Percentiles rank a stretch among this genome's conserved stretches.
Evolutionary conservation across 169 alveolate genomes (phyloP).

Genomic region (Plasmodium cynomolgi): DNA sequence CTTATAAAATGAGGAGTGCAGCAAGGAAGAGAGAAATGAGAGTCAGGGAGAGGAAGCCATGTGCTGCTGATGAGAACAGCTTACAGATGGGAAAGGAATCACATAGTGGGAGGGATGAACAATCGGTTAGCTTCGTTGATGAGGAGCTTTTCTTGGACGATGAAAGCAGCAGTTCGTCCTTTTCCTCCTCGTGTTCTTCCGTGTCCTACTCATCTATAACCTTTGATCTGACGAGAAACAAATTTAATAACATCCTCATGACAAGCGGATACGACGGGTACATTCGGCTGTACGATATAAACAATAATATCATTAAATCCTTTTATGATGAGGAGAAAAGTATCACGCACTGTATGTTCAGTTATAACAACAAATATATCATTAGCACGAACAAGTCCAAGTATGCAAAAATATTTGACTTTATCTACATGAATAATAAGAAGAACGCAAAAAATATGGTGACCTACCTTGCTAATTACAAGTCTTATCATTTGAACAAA

Average conservation of each 20-base stretch:
- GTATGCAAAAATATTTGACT: constrained; percentile 45
- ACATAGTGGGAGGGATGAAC: neutral
- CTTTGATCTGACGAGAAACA: constrained; percentile 36
- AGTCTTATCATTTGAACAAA: constrained; percentile 26
- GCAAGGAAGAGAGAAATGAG: neutral
- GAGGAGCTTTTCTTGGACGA: neutral
- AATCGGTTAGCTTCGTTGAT: neutral
- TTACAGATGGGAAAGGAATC: neutral
- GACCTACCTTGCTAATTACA: constrained; percentile 35
- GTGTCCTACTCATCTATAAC: constrained; percentile 30
- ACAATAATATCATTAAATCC: constrained; percentile 62
- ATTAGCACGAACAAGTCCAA: constrained; percentile 65
- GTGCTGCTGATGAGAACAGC: neutral
- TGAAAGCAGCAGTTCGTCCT: constrained; percentile 1
- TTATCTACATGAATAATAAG: constrained; percentile 68
- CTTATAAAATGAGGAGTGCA: constrained; percentile 23
- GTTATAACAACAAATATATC: constrained; percentile 58
- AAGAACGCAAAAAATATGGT: constrained; percentile 48
- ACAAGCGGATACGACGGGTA: constrained; percentile 75
- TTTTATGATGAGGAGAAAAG: constrained; percentile 69
- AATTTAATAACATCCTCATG: constrained; percentile 43
- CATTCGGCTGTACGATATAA: constrained; percentile 65
- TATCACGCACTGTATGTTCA: constrained; percentile 72
- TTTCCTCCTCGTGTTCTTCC: constrained; percentile 28
- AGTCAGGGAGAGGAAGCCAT: neutral